These are phyloP conservation scores for Metrosideros polymorpha DNA, from an alignment of 441 rosid species.

Conservation along the genomic window DNA sequence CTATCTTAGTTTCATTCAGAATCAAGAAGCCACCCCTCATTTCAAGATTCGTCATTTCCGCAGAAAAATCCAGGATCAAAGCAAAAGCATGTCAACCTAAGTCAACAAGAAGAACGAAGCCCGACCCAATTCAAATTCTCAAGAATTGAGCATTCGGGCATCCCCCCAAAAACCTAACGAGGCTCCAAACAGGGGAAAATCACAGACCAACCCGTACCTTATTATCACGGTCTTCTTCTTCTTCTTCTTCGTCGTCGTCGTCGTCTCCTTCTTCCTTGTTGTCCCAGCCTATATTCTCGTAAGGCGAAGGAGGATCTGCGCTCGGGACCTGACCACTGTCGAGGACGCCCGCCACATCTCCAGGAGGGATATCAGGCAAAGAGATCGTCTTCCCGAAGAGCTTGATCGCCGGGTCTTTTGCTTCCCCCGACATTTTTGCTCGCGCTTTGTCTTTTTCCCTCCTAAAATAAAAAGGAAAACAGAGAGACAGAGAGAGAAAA, in stretches of 20 bases:
- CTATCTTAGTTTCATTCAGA: background rate
- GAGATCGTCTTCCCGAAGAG: conserved; percentile 65
- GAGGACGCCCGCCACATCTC: background rate
- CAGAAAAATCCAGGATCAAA: background rate
- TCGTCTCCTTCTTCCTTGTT: background rate
- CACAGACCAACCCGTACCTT: background rate
- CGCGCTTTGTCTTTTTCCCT: background rate
- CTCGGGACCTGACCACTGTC: background rate
- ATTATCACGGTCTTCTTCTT: conserved; percentile 22
- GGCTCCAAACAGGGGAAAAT: background rate
- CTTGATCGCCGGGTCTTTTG: conserved; percentile 60
- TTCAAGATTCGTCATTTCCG: background rate
- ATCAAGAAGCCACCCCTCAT: background rate
- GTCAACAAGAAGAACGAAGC: background rate
- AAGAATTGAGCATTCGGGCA: background rate
- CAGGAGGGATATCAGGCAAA: conserved; percentile 32
- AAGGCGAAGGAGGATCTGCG: background rate
- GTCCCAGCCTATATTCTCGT: background rate
- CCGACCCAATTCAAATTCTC: background rate
- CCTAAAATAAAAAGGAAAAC: background rate
- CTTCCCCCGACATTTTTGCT: conserved; percentile 37
- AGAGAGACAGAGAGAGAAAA: conserved; percentile 1
- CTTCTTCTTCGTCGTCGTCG: conserved; percentile 2
- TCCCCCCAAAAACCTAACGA: background rate
- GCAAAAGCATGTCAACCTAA: background rate